Base-by-base conservation (phyloP, 108 stramenopile species). In the Stephanodiscus minutulus region DNA sequence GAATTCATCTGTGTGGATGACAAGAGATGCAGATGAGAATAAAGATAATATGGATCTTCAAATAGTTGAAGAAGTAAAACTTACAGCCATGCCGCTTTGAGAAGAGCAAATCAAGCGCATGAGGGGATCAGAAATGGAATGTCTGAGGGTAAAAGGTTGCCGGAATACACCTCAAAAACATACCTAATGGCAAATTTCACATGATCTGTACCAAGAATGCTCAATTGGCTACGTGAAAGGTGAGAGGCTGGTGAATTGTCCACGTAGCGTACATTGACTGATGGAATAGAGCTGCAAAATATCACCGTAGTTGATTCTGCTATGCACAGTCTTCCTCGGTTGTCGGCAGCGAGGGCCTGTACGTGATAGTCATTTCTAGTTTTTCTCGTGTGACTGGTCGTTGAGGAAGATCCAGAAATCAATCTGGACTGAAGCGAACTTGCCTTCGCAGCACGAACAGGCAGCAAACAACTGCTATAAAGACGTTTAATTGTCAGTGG, bases 301-400 rank as follows among this genome's bases (percentile, higher is more conserved):
- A 84, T 50, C 2, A 93, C 63, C n/a, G 81, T 74, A 50, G 64
- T 68, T 18, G 85, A 71, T 72, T 90, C 87, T 21, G 85, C 89
- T 12, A 86, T 36, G 20, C 85, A 65, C 27, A 85, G n/a, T 36
- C 92, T 62, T 13, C 92, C 92, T 52, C 89, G 68, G 62, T 73
- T 71, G 61, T 93, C 92, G 11, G 86, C 27, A 24, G 75, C 87
- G 0, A 93, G 48, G 29, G 81, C 57, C 5, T 79, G 64, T 49
- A 74, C 53, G 12, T 67, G 46, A n/a, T 82, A 70, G 7, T 75
- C 72, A 58, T 81, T 54, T 36, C 75, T 70, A 20, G 62, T 63
- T 66, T 73, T 69, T 60, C 83, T 61, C 55, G 67, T 52, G 24
- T 76, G 59, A 24, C 68, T 62, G 33, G 71, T 62, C 58, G 82